Percentiles rank a stretch among this genome's conserved stretches.
Conservation (phyloP, 2,329 filamentous ascomycete species). For the Tolypocladium inflatum region DNA sequence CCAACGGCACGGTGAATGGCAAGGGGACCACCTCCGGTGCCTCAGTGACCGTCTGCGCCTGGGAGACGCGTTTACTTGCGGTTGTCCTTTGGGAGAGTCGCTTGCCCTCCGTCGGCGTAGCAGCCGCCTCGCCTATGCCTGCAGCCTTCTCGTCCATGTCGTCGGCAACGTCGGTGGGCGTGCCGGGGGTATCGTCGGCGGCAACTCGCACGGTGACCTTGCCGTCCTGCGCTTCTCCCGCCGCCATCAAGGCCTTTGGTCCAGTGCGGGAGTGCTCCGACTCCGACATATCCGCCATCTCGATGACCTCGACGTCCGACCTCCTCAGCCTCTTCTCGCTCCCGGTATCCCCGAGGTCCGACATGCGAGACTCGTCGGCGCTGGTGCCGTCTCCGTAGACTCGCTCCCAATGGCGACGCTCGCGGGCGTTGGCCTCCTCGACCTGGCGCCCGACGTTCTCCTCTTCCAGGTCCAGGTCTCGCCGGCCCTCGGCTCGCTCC, state of each 20-base stretch:
- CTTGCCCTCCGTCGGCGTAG: constrained; percentile 4
- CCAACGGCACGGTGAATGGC: constrained; percentile 51
- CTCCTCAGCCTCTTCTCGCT: constrained; percentile 33
- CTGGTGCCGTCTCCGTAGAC: constrained; percentile 56
- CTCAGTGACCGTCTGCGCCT: constrained; percentile 18
- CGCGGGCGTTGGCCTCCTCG: constrained; percentile 50
- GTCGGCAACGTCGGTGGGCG: constrained; percentile 13
- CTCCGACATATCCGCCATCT: constrained; percentile 41
- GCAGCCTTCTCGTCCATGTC: constrained; percentile 20
- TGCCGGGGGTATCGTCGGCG: constrained; percentile 32
- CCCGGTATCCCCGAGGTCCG: constrained; percentile 38
- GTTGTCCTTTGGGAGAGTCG: constrained; percentile 12
- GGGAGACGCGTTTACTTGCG: constrained; percentile 7
- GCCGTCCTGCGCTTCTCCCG: constrained; percentile 29
- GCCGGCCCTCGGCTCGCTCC: constrained; percentile 38
- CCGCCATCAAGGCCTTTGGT: constrained; percentile 30
- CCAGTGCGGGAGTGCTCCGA: constrained; percentile 18
- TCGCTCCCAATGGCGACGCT: constrained; percentile 66
- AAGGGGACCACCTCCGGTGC: constrained; percentile 49
- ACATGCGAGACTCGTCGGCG: constrained; percentile 33
- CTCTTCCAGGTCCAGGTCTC: constrained; percentile 53
- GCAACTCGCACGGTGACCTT: constrained; percentile 45
- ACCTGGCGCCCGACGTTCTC: constrained; percentile 59
- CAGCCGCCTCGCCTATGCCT: constrained; percentile 17
- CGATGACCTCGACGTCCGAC: constrained; percentile 37